Base-by-base conservation (phyloP, 108 stramenopile genomes). In the Nitzschia putrida region DNA sequence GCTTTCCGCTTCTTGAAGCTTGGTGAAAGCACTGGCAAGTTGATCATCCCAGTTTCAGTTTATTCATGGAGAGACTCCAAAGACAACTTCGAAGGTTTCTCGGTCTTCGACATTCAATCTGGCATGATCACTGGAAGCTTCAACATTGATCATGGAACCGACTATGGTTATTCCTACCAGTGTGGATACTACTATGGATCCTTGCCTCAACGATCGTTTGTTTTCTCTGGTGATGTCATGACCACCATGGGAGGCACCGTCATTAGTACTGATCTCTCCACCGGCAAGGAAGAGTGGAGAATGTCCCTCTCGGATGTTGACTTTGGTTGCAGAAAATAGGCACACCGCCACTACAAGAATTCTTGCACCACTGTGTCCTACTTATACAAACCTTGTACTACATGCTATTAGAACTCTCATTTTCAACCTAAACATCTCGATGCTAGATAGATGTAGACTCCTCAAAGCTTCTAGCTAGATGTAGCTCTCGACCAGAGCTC, bases 11-110 rank as follows among this genome's bases (percentile, higher is more conserved):
- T 66, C 61, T 26, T 83, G 16, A 26, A 26, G 21, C 61, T 79
- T 49, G 44, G 26, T 3, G 56, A 56, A 3, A 61, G 45, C 8
- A 37, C 44, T 20, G 79, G 81, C 12, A 57, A 63, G 7, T 69
- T 87, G 12, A 76, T 87, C 61, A 74, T 87, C 39, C 85, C 85
- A 21, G 16, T 68, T 2, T 56, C 22, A 38, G 43, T 76, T 3
- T 66, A 78, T 45, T 24, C 66, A 20, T 65, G 45, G 59, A 1
- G 20, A 13, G 56, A 66, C 9, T 7, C 42, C 20, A 7, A 26
- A 9, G 60, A 75, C 11, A 68, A 55, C 24, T 84, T 83, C 57
- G 73, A 82, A 13, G 86, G 86, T 13, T 87, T 84, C 61, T 25
- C 43, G 14, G 77, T 74, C 8, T 87, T 83, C 64, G 47, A 53